These are phyloP conservation scores for Rhytidhysteron rufulum DNA, from an alignment of 2,329 filamentous ascomycete genomes.

Conservation along the genomic window DNA sequence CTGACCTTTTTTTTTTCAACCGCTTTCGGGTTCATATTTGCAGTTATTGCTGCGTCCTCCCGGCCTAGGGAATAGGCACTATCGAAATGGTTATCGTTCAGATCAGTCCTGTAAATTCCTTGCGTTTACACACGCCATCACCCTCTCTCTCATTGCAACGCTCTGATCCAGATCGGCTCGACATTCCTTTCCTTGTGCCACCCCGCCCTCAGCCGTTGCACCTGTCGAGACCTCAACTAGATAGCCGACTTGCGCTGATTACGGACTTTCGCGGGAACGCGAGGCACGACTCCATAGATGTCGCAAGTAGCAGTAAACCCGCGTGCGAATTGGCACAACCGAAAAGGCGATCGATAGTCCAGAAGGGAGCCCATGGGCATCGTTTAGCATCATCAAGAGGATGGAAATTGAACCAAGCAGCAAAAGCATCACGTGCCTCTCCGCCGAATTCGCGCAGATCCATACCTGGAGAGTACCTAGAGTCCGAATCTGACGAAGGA, in stretches of 20 bases:
- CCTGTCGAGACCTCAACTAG: not conserved
- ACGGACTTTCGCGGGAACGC: not conserved
- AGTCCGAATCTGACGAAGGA: not conserved
- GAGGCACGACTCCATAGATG: not conserved
- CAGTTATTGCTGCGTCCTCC: no score
- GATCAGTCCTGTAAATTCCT: no score
- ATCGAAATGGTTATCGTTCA: no score
- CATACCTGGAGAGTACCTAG: conserved; percentile 1
- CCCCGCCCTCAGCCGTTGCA: not conserved
- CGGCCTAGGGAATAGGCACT: no score
- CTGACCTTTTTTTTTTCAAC: no score
- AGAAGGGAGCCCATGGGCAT: not conserved
- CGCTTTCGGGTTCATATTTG: no score
- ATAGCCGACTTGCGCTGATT: not conserved
- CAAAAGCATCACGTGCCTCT: not conserved
- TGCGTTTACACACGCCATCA: no score
- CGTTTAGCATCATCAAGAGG: conserved; percentile 1
- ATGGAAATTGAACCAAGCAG: not conserved
- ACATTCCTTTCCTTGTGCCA: not conserved
- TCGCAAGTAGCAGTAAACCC: not conserved
- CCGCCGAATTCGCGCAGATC: not conserved
- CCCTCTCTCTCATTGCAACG: no score
- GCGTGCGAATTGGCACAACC: not conserved
- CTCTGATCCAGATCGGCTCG: not conserved
- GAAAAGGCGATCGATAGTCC: not conserved